phyloP scores from a whole-genome alignment of 2,329 filamentous ascomycete species.

The Aspergillus aculeatus region DNA sequence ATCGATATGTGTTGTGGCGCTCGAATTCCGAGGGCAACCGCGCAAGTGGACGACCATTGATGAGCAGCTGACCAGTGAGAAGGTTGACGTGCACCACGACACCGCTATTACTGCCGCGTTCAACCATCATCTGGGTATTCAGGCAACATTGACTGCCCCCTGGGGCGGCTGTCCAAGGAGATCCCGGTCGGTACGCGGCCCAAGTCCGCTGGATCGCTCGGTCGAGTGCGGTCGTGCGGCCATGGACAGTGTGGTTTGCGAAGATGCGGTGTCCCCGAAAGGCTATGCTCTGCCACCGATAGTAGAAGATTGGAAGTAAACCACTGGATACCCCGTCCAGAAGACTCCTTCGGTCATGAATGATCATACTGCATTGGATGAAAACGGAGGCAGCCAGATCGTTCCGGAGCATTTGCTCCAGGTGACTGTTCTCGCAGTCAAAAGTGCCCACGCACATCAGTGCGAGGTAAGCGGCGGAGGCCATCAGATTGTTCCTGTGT shows the following conservation, averaged over 20 bases:
- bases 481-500: constrained; percentile 32
- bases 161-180: constrained; percentile 8
- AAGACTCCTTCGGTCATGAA: constrained; percentile 34
- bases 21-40: constrained; percentile 29
- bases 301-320: constrained; percentile 19
- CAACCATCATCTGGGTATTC: background rate
- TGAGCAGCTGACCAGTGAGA: constrained; percentile 33
- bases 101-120: constrained; percentile 2
- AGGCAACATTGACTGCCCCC: constrained; percentile 8
- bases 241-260: constrained; percentile 6
- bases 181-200: constrained; percentile 18
- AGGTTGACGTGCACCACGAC: constrained; percentile 31
- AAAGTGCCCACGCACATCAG: constrained; percentile 48
- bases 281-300: constrained; percentile 24
- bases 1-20: constrained; percentile 21
- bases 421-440: constrained; percentile 39
- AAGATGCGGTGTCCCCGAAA: constrained; percentile 16
- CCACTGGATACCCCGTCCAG: constrained; percentile 4
- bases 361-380: constrained; percentile 39
- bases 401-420: constrained; percentile 28
- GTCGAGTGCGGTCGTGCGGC: constrained; percentile 13
- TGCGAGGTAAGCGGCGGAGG: constrained; percentile 40
- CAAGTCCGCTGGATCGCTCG: constrained; percentile 15
- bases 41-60: constrained; percentile 31
- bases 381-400: constrained; percentile 32